These are phyloP conservation scores for Ochromonas danica DNA, from an alignment of 108 stramenopile genomes.

Conservation along the genomic window DNA sequence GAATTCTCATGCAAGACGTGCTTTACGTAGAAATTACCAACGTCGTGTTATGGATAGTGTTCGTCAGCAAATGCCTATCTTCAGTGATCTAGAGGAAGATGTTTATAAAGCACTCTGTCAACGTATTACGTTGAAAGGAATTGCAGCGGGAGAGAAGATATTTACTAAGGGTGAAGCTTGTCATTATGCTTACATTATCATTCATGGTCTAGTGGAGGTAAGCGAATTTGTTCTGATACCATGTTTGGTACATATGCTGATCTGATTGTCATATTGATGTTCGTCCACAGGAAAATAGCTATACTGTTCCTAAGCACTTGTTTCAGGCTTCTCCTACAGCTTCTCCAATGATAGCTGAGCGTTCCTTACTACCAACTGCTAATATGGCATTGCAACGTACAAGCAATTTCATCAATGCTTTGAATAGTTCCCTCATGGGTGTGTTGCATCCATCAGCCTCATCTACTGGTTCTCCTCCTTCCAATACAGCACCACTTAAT, in stretches of 20 bases:
- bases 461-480: background rate
- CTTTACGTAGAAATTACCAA: background rate
- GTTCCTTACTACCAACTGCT: no score
- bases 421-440: background rate
- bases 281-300: no score
- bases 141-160: background rate
- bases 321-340: no score
- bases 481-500: background rate
- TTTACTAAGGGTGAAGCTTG: background rate
- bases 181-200: background rate
- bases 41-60: background rate
- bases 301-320: no score
- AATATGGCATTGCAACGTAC: no score
- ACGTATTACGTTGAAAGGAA: background rate
- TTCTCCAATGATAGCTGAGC: no score
- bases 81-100: background rate
- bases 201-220: background rate
- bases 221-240: no score
- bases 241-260: no score
- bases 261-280: no score
- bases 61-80: background rate
- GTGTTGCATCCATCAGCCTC: background rate
- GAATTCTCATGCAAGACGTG: background rate
- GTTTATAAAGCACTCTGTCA: background rate
- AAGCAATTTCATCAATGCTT: no score